Evolutionary conservation across 2,329 filamentous ascomycete genomes (phyloP).

Genomic region (Pseudodiploospora longispora): DNA sequence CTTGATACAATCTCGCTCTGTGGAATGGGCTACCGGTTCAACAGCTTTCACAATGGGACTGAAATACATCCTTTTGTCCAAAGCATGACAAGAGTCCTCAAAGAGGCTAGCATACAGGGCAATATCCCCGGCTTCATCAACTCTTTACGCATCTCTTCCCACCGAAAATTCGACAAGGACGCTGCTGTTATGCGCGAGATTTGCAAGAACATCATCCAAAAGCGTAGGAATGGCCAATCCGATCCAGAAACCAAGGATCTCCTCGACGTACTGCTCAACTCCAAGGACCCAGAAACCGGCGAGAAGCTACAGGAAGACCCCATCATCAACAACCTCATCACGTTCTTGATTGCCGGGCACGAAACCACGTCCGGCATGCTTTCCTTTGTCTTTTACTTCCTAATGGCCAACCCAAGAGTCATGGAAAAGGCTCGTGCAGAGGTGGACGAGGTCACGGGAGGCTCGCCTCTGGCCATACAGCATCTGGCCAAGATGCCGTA

Average conservation of each 20-base stretch:
- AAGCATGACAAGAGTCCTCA: constrained; percentile 4
- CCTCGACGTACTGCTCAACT: background rate
- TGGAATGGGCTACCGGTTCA: constrained; percentile 52
- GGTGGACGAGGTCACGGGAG: constrained; percentile 52
- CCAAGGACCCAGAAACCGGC: constrained; percentile 30
- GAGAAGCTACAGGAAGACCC: constrained; percentile 48
- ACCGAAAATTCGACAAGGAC: constrained; percentile 2
- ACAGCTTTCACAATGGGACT: constrained; percentile 44
- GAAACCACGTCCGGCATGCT: constrained; percentile 58
- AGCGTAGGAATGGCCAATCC: background rate
- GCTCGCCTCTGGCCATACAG: constrained; percentile 44
- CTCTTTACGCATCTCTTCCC: constrained; percentile 2
- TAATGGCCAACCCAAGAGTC: constrained; percentile 49
- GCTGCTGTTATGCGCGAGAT: constrained; percentile 1
- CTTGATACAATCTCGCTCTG: constrained; percentile 56
- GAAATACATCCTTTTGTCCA: constrained; percentile 13
- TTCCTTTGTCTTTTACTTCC: constrained; percentile 52
- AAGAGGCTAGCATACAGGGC: constrained; percentile 4
- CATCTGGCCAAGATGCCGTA: constrained; percentile 57
- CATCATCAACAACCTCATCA: constrained; percentile 61
- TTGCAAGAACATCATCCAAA: constrained; percentile 5
- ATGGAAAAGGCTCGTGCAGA: constrained; percentile 52
- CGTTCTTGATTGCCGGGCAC: constrained; percentile 59
- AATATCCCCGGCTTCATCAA: constrained; percentile 2
- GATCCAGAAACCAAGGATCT: background rate